Conservation (phyloP, 345 rosid genomes). For the Brassica cretica region DNA sequence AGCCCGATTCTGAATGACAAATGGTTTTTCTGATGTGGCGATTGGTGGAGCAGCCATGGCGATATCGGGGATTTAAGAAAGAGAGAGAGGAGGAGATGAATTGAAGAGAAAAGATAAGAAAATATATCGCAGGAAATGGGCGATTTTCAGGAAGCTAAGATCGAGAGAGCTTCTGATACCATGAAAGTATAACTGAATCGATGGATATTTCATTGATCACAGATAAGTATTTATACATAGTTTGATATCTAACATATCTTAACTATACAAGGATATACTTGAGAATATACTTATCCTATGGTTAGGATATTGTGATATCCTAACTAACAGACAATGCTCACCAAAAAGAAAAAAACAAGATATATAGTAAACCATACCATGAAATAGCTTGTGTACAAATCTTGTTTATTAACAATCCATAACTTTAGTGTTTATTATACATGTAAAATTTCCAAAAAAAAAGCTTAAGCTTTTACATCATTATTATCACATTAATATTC, state of each 20-base stretch:
- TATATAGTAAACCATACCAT: background rate
- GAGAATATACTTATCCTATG: too few relatives aligned
- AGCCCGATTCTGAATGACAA: background rate
- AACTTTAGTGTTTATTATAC: background rate
- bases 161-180: background rate
- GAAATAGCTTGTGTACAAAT: background rate
- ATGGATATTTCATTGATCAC: background rate
- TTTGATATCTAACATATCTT: background rate
- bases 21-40: background rate
- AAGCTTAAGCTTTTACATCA: background rate
- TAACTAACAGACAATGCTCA: too few relatives aligned
- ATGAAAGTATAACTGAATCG: background rate
- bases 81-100: background rate
- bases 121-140: background rate
- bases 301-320: too few relatives aligned
- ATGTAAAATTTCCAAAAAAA: background rate
- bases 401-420: background rate
- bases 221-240: background rate
- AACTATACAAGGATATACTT: background rate
- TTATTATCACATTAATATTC: background rate
- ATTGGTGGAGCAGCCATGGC: background rate
- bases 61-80: background rate
- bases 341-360: too few relatives aligned
- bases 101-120: background rate
- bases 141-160: background rate